Base-by-base conservation (phyloP, 352 stramenopile genomes). In the Globisporangium acanthophoron region DNA sequence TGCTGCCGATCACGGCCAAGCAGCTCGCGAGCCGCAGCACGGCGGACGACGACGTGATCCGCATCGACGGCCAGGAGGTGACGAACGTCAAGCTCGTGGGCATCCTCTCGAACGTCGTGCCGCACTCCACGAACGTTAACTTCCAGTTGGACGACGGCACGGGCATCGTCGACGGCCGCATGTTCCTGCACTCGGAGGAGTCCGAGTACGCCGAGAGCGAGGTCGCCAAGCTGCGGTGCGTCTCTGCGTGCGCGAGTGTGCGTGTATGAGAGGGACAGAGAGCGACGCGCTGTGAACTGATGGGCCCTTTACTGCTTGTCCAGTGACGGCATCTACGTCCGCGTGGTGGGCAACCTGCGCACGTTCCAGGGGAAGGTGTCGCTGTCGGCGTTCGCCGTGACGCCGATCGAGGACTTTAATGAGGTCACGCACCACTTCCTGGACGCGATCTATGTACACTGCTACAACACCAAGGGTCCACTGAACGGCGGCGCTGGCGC, bases 371-470 rank as follows among this genome's bases (percentile, higher is more conserved):
- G 86, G 31, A 90, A 94, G 52, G 70, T 83, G 6, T 93, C 78
- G 54, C 64, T 98, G 20, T 83, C 93, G 15, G 94, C 88, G 56
- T 96, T 96, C 62, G 76, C 78, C 39, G 76, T 98, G 59, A 78
- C 77, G 43, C 79, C 80, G 5, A 61, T 99, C 27, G 73, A 81
- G 24, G 85, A 95, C 67, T 88, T 92, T 29, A 98, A 99, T 74
- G 85, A 98, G 69, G 47, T 99, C n/a, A 98, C 96, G 21, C 85
- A 98, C 80, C 96, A 99, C 66, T 87, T 98, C 43, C 72, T 98
- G 52, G 90, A 98, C 60, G 80, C 92, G 24, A 91, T 97, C n/a
- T 93, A 97, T 64, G 80, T 85, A 13, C 88, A 94, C 60, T 92
- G 97, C 69, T 91, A 88, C 65, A 76, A 88, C 58, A 90, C 81